Conservation (phyloP, 2,329 filamentous ascomycete genomes). For the Ramularia collo-cygni region DNA sequence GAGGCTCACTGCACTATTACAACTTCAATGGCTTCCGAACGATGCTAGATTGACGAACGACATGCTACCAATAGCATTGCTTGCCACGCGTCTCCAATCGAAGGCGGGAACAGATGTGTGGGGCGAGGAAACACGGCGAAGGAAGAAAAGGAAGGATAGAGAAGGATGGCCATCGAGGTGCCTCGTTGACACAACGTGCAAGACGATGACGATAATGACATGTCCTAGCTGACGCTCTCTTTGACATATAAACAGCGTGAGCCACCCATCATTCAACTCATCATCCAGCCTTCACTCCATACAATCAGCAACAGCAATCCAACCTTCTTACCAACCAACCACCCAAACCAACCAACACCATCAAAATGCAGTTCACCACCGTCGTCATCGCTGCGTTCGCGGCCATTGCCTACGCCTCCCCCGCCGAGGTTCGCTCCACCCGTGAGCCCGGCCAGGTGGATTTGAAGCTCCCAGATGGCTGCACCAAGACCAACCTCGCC, state of each 20-base stretch:
- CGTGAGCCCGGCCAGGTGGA: neutral
- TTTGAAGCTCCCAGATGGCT: neutral
- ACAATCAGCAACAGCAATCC: neutral
- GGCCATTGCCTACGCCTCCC: neutral
- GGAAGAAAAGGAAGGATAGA: constrained; percentile 1
- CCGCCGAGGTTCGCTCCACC: neutral
- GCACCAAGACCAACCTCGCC: neutral
- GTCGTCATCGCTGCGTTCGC: neutral
- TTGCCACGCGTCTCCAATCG: too few species aligned
- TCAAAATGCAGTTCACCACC: neutral
- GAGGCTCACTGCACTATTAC: too few species aligned
- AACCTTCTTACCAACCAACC: neutral
- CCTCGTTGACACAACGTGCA: too few species aligned
- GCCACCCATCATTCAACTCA: too few species aligned
- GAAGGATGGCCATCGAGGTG: neutral
- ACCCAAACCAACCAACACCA: neutral
- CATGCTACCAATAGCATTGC: too few species aligned
- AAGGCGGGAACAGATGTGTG: too few species aligned
- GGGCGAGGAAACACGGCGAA: neutral
- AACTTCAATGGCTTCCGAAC: too few species aligned
- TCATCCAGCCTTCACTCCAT: too few species aligned
- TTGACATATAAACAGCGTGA: too few species aligned
- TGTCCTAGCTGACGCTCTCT: too few species aligned
- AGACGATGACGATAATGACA: too few species aligned
- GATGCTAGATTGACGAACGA: too few species aligned